Base-by-base conservation (phyloP, 192 early-diverging fungal genomes). In the Coemansia sp. region DNA sequence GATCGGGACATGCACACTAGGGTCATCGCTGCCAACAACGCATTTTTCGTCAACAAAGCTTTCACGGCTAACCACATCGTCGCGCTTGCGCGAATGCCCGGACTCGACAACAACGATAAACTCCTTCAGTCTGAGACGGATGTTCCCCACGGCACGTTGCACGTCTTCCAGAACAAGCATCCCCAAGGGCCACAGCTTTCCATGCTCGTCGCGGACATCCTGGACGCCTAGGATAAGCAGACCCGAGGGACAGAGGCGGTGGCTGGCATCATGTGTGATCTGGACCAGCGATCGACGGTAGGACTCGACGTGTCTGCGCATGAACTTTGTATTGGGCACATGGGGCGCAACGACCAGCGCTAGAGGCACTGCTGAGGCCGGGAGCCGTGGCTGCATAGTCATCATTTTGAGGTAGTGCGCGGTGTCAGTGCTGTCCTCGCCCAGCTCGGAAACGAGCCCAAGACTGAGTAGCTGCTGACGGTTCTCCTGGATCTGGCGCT, bases 131-230 rank as follows among this genome's bases (percentile, higher is more conserved):
- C 84, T 56, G 25, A 85, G 64, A 5, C 74, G 76, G 18, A 75
- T 75, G 30, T 21, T 52, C 28, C 73, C 72, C 9, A 92, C 79
- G 0, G 83, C 86, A 2, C 75, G 68, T 45, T 88, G 79, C 18
- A 93, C 83, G 63, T 93, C 92, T 66, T 93, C 90, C 37, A 90
- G 62, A 5, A 93, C 74, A 1, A 93, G 73, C 88, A 93, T 86
- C 0, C 89, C 77, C 45, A 93, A 53, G 15, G 92, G 92, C 83
- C 87, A 88, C 55, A 93, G 69, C 62, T 89, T 91, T 18, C 86
- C 87, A 3, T 64, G 42, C 16, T 70, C 75, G 45, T 85, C 74
- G 43, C 92, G 81, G 9, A 90, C 66, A 51, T 93, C 92, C 77
- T 91, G 89, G 3, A 86, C 75, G 2, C 92, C 92, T 1, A 92